phyloP scores from a whole-genome alignment of 176 grass and related monocot species.

The Oryza coarctata region DNA sequence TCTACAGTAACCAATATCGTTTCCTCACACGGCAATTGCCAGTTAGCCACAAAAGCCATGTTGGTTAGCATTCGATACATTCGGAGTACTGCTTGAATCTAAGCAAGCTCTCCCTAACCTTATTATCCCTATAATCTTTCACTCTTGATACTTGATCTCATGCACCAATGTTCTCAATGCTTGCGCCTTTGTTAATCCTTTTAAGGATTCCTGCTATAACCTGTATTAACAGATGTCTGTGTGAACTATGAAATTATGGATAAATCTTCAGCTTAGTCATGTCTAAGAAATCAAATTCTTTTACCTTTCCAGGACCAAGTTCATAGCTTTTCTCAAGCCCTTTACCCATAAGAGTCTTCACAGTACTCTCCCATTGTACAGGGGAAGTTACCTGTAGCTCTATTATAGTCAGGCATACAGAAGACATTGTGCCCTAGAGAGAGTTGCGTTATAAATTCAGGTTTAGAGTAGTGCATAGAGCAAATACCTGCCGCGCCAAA shows the following conservation, averaged over 20 bases:
- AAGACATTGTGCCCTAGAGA: conserved; percentile 2
- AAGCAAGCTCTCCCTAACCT: neutral
- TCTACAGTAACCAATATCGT: neutral
- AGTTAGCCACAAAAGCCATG: neutral
- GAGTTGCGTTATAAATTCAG: neutral
- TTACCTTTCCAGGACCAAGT: conserved; percentile 98
- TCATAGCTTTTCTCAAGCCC: conserved; percentile 95
- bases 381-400: conserved; percentile 79
- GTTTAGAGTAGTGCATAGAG: neutral
- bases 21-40: neutral
- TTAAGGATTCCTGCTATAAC: conserved; percentile 96
- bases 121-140: neutral
- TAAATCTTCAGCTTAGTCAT: neutral
- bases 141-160: conserved; percentile 24
- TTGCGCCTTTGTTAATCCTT: conserved; percentile 78
- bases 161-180: conserved; percentile 76
- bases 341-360: conserved; percentile 82
- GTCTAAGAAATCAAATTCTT: neutral
- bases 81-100: conserved; percentile 2
- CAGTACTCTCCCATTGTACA: conserved; percentile 81
- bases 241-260: neutral
- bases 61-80: neutral
- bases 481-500: conserved; percentile 65
- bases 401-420: neutral
- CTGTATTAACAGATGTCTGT: conserved; percentile 28